Conservation (phyloP, 164 flowering plant species). For the Annona cherimola region DNA sequence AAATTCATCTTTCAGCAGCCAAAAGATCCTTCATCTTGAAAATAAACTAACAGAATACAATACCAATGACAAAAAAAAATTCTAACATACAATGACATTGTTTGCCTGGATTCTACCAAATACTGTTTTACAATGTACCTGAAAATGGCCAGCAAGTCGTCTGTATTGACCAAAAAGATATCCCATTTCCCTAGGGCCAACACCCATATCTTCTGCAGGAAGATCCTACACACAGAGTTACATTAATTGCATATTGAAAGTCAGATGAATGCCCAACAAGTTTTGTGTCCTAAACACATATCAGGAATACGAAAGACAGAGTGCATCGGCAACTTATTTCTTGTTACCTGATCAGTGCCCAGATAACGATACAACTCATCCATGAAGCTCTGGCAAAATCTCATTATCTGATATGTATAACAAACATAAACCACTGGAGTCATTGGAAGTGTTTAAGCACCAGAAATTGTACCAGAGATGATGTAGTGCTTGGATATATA, state of each 20-base stretch:
- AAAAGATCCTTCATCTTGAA: neutral
- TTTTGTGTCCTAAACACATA: neutral
- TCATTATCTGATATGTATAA: constrained; percentile 64
- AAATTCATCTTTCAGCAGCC: neutral
- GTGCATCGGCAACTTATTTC: constrained; percentile 2
- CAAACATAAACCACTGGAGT: neutral
- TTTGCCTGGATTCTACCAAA: neutral
- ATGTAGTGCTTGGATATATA: neutral
- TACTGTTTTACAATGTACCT: constrained; percentile 39
- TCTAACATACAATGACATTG: neutral
- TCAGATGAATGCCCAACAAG: constrained; percentile 1
- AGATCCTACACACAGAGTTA: constrained; percentile 55
- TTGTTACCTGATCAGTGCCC: constrained; percentile 82
- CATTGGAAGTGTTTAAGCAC: constrained; percentile 3
- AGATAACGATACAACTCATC: constrained; percentile 83
- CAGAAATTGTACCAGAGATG: neutral
- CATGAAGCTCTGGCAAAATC: constrained; percentile 98
- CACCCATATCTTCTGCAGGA: constrained; percentile 99
- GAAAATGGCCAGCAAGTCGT: constrained; percentile 86
- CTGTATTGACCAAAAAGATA: constrained; percentile 95
- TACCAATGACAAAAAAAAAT: neutral
- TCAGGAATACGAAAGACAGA: neutral
- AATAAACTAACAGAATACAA: too few relatives aligned
- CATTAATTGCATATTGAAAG: constrained; percentile 4
- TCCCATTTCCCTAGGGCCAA: constrained; percentile 97